Conservation (phyloP, 371 early-diverging fungal species). For the Capillidium heterosporum region DNA sequence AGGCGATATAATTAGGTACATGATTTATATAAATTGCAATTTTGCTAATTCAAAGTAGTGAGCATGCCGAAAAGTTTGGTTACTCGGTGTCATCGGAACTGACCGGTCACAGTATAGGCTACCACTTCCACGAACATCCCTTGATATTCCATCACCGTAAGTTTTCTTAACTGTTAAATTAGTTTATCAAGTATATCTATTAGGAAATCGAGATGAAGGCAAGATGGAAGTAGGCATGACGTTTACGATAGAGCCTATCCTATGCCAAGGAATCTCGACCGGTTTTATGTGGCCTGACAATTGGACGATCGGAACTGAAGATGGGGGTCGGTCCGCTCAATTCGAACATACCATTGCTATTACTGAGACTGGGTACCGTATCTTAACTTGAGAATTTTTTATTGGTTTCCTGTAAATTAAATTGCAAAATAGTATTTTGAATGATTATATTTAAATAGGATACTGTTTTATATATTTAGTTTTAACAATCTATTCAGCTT, state of each 20-base stretch:
- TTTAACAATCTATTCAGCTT: too few species aligned
- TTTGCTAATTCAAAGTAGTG: not conserved
- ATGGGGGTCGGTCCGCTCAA: conserved; percentile 92
- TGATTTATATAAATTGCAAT: not conserved
- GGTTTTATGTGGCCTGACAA: conserved; percentile 70
- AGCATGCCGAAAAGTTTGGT: conserved; percentile 14
- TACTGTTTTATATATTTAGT: too few species aligned
- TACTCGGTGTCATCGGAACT: conserved; percentile 52
- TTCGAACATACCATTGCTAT: conserved; percentile 96
- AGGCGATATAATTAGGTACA: conserved; percentile 45
- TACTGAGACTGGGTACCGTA: conserved; percentile 79
- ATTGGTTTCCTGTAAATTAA: too few species aligned
- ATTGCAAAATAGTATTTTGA: too few species aligned
- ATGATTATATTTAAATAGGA: too few species aligned
- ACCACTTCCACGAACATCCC: conserved; percentile 39
- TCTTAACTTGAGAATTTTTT: conserved; percentile 31
- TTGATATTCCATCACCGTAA: conserved; percentile 39
- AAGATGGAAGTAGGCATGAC: conserved; percentile 79
- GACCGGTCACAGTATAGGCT: conserved; percentile 81
- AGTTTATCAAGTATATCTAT: not conserved
- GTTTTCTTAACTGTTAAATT: not conserved
- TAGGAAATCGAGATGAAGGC: conserved; percentile 79
- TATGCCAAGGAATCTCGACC: conserved; percentile 18
- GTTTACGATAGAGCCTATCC: conserved; percentile 95
- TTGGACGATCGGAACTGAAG: conserved; percentile 79